Percentiles rank a stretch among this genome's conserved stretches.
Evolutionary conservation across 2,329 filamentous ascomycete species (phyloP).

Genomic region (Venturia carpophila): DNA sequence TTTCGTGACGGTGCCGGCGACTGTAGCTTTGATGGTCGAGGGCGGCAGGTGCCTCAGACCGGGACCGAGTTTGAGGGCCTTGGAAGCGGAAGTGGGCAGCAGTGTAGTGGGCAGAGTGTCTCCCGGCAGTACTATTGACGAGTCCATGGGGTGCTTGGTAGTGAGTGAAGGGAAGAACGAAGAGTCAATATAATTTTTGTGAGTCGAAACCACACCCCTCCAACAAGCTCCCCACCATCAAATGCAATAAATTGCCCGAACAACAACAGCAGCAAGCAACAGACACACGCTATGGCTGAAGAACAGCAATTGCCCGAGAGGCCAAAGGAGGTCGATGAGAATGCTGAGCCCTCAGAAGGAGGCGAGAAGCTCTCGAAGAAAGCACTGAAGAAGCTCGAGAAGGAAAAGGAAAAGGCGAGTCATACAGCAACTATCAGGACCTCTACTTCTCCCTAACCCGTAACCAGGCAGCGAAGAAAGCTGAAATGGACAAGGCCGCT

Average conservation of each 20-base stretch:
- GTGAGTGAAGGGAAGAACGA: not conserved
- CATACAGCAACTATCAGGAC: not conserved
- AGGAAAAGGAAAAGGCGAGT: slow-evolving; percentile 34
- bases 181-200: slow-evolving; percentile 13
- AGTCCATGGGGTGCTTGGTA: slow-evolving; percentile 7
- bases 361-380: slow-evolving; percentile 30
- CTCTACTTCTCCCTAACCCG: slow-evolving; percentile 2
- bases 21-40: slow-evolving; percentile 60
- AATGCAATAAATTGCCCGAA: not conserved
- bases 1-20: slow-evolving; percentile 58
- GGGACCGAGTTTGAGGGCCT: slow-evolving; percentile 70
- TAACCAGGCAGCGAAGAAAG: slow-evolving; percentile 34
- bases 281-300: slow-evolving; percentile 16
- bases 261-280: not conserved
- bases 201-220: slow-evolving; percentile 1
- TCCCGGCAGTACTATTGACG: slow-evolving; percentile 61
- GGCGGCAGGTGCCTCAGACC: slow-evolving; percentile 76
- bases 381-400: slow-evolving; percentile 36
- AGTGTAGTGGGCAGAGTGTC: slow-evolving; percentile 59
- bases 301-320: slow-evolving; percentile 19
- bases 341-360: slow-evolving; percentile 17
- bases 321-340: slow-evolving; percentile 17
- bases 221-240: slow-evolving; percentile 1
- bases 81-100: slow-evolving; percentile 58
- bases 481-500: slow-evolving; percentile 40